phyloP scores from a whole-genome alignment of 2,329 filamentous ascomycete genomes.

The Blastomyces emzantsi region DNA sequence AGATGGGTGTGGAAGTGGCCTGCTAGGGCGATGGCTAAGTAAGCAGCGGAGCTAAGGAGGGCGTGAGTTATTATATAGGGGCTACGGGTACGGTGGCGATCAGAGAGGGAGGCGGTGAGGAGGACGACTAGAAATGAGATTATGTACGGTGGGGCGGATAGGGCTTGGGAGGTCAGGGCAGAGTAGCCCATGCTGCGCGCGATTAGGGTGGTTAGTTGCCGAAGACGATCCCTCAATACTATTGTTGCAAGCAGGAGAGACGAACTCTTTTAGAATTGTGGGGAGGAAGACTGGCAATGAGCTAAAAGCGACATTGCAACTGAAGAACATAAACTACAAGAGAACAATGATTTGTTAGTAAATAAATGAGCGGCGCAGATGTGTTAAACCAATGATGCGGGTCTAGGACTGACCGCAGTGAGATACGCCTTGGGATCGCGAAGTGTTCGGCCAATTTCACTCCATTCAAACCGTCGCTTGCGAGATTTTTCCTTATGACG shows the following conservation, averaged over 20 bases:
- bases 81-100: slow-evolving; percentile 54
- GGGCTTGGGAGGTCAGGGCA: slow-evolving; percentile 59
- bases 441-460: slow-evolving; percentile 52
- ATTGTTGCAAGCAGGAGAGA: not conserved
- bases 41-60: slow-evolving; percentile 55
- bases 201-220: slow-evolving; percentile 8
- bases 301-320: slow-evolving; percentile 78
- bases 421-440: slow-evolving; percentile 63
- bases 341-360: not conserved
- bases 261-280: slow-evolving; percentile 58
- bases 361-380: not conserved
- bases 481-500: slow-evolving; percentile 25
- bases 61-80: slow-evolving; percentile 61
- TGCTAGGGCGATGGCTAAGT: slow-evolving; percentile 53
- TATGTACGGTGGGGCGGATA: slow-evolving; percentile 74
- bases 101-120: slow-evolving; percentile 62
- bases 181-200: slow-evolving; percentile 57
- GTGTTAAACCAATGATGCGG: not conserved
- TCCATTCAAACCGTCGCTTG: slow-evolving; percentile 40
- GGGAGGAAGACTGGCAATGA: slow-evolving; percentile 83
- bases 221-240: slow-evolving; percentile 10
- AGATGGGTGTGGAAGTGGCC: slow-evolving; percentile 35
- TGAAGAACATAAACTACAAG: slow-evolving; percentile 63
- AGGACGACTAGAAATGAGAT: slow-evolving; percentile 64
- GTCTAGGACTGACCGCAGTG: slow-evolving; percentile 46